phyloP scores from a whole-genome alignment of 305 asterid species.

The Fraxinus sp. region DNA sequence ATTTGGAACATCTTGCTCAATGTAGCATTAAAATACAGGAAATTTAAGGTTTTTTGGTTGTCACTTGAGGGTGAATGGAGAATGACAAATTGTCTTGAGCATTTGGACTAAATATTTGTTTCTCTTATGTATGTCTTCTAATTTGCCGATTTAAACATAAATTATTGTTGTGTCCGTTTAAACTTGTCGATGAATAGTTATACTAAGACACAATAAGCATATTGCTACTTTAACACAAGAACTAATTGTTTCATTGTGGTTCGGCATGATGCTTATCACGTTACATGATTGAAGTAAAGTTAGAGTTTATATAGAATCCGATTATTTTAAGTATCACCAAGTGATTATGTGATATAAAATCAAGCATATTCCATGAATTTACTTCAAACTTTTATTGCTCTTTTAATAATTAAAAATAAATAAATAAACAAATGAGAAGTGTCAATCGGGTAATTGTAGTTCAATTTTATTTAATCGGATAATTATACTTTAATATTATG shows the following conservation, averaged over 20 bases:
- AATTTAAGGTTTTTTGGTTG: background rate
- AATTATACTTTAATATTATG: too few species aligned
- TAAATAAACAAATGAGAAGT: too few species aligned
- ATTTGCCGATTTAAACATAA: constrained; percentile 10
- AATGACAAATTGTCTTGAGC: constrained; percentile 4
- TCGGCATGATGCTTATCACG: background rate
- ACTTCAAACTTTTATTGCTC: too few species aligned
- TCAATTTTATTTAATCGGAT: background rate
- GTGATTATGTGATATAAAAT: too few species aligned
- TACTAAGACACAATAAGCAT: background rate
- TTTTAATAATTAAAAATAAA: too few species aligned
- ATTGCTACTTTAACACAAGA: background rate
- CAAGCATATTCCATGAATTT: too few species aligned
- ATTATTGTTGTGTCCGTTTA: background rate
- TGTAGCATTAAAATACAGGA: background rate
- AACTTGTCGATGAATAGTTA: background rate
- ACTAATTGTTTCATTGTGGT: background rate
- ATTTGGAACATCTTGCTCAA: background rate
- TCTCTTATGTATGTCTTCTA: constrained; percentile 6
- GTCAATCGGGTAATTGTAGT: too few species aligned
- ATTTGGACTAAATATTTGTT: constrained; percentile 23
- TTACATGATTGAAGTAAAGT: background rate
- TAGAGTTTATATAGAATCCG: background rate
- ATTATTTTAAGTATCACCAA: background rate
- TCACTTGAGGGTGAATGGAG: background rate